A percentile compares a stretch with the other conserved stretches of the same genome.
phyloP scores from a whole-genome alignment of 768 basidiomycete genomes.

The Hirschioporus abietinus region DNA sequence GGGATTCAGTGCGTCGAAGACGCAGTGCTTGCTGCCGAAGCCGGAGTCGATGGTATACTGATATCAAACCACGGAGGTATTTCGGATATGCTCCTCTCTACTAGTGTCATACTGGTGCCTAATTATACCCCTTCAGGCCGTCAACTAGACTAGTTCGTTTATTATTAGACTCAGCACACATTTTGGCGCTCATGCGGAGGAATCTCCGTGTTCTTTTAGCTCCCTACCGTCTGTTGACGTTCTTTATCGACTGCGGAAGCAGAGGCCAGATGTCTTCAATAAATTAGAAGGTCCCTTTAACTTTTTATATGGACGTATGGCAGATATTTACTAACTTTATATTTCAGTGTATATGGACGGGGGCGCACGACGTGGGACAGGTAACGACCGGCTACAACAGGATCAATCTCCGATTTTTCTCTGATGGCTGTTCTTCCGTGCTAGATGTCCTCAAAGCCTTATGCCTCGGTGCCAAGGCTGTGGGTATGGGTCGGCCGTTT shows the following conservation, averaged over 20 bases:
- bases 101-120: conserved; percentile 6
- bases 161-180: neutral
- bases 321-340: conserved; percentile 6
- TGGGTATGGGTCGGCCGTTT: conserved; percentile 83
- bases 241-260: conserved; percentile 63
- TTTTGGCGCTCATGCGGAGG: conserved; percentile 12
- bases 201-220: conserved; percentile 35
- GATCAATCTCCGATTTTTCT: neutral
- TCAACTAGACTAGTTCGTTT: conserved; percentile 71
- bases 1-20: conserved; percentile 82
- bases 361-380: conserved; percentile 74
- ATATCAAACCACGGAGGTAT: conserved; percentile 88
- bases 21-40: conserved; percentile 76
- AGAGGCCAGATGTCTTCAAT: conserved; percentile 69
- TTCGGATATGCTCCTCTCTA: conserved; percentile 14
- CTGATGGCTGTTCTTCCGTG: conserved; percentile 1
- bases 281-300: conserved; percentile 55
- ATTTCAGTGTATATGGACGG: conserved; percentile 81
- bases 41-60: conserved; percentile 83
- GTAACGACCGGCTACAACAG: conserved; percentile 26
- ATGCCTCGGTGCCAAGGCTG: conserved; percentile 82
- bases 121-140: conserved; percentile 40
- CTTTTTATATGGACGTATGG: neutral
- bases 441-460: conserved; percentile 84
- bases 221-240: conserved; percentile 76